These are phyloP conservation scores for Carex myosuroides DNA, from an alignment of 176 grass and related monocot species.

Conservation along the genomic window DNA sequence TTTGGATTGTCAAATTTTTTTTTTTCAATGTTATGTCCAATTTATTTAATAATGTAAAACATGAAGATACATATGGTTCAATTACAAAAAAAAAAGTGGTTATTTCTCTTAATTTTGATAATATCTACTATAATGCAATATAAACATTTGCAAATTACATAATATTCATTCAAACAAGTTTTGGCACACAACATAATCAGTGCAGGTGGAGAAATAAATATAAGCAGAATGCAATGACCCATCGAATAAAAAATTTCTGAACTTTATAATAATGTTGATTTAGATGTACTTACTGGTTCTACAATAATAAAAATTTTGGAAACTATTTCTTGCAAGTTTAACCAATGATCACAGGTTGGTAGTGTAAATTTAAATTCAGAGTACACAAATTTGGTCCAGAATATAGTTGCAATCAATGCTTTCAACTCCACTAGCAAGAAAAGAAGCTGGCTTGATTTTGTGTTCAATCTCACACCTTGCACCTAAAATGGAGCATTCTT, in stretches of 20 bases:
- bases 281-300: conserved; percentile 22
- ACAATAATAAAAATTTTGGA: background rate
- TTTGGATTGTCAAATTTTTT: background rate
- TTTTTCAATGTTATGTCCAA: background rate
- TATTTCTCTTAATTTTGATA: background rate
- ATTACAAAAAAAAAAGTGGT: background rate
- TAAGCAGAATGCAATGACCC: background rate
- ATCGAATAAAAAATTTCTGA: background rate
- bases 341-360: conserved; percentile 5
- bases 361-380: conserved; percentile 1
- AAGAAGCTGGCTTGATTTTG: conserved; percentile 12
- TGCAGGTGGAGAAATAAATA: background rate
- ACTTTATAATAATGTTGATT: background rate
- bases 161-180: background rate
- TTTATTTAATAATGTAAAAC: background rate
- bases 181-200: background rate
- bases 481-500: conserved; percentile 19
- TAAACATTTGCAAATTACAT: background rate
- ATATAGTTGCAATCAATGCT: conserved; percentile 16
- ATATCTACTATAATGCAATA: background rate
- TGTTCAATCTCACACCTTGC: background rate
- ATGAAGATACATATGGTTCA: background rate
- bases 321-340: conserved; percentile 8
- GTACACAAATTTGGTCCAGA: conserved; percentile 5
- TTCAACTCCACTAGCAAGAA: conserved; percentile 22